Conservation (phyloP, 768 basidiomycete genomes). For the Imleria badia region DNA sequence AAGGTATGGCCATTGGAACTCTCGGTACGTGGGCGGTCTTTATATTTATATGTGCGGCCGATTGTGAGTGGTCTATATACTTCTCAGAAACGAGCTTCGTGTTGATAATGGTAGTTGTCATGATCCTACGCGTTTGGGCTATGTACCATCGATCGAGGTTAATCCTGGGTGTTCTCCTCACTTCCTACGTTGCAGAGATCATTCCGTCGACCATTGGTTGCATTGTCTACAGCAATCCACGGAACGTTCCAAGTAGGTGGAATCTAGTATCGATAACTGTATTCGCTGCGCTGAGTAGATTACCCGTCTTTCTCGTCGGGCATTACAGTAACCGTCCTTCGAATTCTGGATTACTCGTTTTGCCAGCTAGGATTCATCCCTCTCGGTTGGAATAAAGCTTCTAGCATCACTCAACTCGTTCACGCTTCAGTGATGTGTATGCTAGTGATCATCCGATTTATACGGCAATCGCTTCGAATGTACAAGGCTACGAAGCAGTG, state of each 20-base stretch:
- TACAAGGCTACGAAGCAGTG: background rate
- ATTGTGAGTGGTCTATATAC: background rate
- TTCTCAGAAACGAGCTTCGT: background rate
- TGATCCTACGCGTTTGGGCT: slow-evolving; percentile 9
- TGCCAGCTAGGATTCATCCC: background rate
- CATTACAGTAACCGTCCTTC: background rate
- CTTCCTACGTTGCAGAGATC: background rate
- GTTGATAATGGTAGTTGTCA: background rate
- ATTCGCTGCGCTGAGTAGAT: background rate
- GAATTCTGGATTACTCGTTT: background rate
- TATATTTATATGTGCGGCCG: background rate
- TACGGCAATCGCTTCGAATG: background rate
- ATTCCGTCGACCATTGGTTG: background rate
- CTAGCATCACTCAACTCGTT: background rate
- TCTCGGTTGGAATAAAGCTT: background rate
- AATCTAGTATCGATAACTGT: background rate
- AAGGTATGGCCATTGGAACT: background rate
- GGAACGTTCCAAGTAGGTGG: background rate
- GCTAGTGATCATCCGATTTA: background rate
- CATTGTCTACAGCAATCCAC: background rate
- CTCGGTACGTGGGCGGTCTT: background rate
- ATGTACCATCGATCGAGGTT: slow-evolving; percentile 12
- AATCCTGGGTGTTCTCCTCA: slow-evolving; percentile 1
- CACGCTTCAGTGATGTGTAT: background rate
- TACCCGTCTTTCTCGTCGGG: background rate